Conservation (phyloP, 176 grass and related monocot genomes). For the Rhynchospora tenuis region DNA sequence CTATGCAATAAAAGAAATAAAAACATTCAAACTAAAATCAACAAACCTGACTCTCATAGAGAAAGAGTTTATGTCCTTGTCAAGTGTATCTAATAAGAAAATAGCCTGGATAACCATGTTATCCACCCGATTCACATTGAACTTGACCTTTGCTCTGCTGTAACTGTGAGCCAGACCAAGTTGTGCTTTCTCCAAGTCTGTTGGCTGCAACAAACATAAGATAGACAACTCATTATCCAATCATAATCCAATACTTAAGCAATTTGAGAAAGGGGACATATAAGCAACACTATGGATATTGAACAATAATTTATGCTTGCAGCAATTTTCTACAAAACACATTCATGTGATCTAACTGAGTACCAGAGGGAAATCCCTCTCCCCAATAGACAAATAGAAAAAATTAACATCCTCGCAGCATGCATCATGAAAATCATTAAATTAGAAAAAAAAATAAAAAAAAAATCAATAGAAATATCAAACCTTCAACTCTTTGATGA, state of each 20-base stretch:
- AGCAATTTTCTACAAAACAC: neutral
- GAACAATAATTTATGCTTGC: neutral
- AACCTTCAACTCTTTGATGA: constrained; percentile 85
- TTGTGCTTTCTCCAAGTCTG: constrained; percentile 67
- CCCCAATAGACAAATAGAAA: neutral
- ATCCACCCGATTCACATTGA: constrained; percentile 79
- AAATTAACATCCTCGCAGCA: neutral
- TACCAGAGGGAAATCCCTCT: neutral
- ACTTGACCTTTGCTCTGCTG: constrained; percentile 84
- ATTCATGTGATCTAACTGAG: neutral
- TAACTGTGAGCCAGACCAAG: constrained; percentile 66
- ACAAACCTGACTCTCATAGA: constrained; percentile 82
- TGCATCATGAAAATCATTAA: neutral
- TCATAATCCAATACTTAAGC: neutral
- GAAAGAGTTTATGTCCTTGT: constrained; percentile 85
- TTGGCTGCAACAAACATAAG: constrained; percentile 27
- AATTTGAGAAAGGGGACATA: neutral
- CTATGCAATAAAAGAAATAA: neutral
- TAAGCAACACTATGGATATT: neutral
- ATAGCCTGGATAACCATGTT: constrained; percentile 97
- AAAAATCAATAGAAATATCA: neutral
- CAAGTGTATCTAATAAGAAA: constrained; percentile 76
- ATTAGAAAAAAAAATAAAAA: neutral
- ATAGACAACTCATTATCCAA: neutral
- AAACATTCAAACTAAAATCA: neutral